phyloP scores from a whole-genome alignment of 164 flowering plant species.

The Umbellularia californica region DNA sequence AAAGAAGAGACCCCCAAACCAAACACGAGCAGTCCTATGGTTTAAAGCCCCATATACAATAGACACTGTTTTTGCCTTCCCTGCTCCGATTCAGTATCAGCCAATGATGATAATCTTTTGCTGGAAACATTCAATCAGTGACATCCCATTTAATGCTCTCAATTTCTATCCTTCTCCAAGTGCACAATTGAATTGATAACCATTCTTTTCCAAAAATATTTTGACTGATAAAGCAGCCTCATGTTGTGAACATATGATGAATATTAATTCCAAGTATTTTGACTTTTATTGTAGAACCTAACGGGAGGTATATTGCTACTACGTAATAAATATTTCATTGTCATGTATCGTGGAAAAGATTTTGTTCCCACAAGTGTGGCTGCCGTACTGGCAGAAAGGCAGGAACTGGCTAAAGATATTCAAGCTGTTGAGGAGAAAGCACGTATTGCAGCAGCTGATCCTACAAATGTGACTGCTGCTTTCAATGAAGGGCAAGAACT shows the following conservation, averaged over 20 bases:
- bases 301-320: constrained; percentile 90
- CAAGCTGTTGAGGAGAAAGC: constrained; percentile 44
- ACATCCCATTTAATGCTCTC: no score
- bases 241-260: not conserved
- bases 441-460: constrained; percentile 40
- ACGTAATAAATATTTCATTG: constrained; percentile 89
- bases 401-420: constrained; percentile 58
- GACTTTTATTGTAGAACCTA: constrained; percentile 45
- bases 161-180: no score
- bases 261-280: not conserved
- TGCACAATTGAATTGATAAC: no score
- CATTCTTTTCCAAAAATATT: not conserved
- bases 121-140: no score
- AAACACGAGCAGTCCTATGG: no score
- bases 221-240: no score
- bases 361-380: constrained; percentile 86
- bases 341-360: constrained; percentile 93
- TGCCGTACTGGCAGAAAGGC: constrained; percentile 70
- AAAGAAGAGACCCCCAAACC: no score
- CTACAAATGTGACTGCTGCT: constrained; percentile 73
- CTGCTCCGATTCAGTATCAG: no score
- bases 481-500: constrained; percentile 66
- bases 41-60: no score
- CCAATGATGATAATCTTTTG: no score
- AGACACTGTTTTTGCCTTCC: no score